Evolutionary conservation across 805 yeast genomes (phyloP), one percentile per base, ranked within the genome.

Genomic region (Saccharomyces mikatae): DNA sequence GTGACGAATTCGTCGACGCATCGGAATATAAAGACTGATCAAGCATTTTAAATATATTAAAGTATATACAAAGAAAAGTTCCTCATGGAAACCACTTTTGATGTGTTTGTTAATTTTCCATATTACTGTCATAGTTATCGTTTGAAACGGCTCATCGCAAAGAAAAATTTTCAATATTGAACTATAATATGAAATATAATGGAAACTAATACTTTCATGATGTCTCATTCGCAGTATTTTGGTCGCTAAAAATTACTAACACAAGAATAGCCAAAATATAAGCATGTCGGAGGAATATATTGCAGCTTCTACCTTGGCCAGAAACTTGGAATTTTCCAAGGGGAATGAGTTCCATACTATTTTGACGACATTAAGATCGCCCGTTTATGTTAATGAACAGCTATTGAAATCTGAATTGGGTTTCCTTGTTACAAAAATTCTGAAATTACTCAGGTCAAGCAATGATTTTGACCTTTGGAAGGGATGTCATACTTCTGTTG

Each of bases 381-480:
- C 65, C 4, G 55, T 48, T 2, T 70, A 69, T 52, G 63, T 68
- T 17, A 60, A 65, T 48, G 71, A 70, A 49, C 56, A 63, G 32
- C 52, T 69, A 41, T 50, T 70, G 22, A 68, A 69, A 49, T 62
- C 70, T 17, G 74, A 70, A 13, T 53, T 69, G 48, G 62, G 64
- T 17, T 56, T 70, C 11, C 56, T 70, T 26, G 61, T 61, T n/a
- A 63, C 71, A 6, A 72, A 77, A 49, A 64, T 73, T 17, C 59
- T 71, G 52, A 80, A 78, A 60, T 67, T 79, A 47, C 61, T 79
- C 53, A 69, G 73, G 41, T 76, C 81, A 1, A 74, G 74, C 56
- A 70, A 74, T 21, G 73, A 75, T n/a, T 72, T 68, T 49, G 67
- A 71, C 49, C 74, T 80, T 53, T 84, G 88, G 87, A 75, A 80